phyloP scores from a whole-genome alignment of 2,329 filamentous ascomycete species.

The Fusarium tupiense region DNA sequence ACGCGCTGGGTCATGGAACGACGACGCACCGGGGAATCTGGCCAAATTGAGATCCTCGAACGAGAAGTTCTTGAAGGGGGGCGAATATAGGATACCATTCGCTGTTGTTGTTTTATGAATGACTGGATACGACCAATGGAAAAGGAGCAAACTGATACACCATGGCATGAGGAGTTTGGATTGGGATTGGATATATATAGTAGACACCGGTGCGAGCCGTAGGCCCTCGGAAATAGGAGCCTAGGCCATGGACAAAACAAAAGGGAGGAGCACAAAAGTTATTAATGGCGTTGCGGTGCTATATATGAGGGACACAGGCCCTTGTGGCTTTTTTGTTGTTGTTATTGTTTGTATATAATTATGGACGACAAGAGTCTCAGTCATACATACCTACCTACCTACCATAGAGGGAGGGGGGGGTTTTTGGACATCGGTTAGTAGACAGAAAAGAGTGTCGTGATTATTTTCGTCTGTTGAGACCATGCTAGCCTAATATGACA shows the following conservation, averaged over 20 bases:
- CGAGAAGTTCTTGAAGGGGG: constrained; percentile 70
- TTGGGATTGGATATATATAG: constrained; percentile 29
- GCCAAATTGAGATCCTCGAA: constrained; percentile 71
- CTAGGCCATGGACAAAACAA: neutral
- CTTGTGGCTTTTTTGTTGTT: constrained; percentile 2
- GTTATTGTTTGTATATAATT: constrained; percentile 7
- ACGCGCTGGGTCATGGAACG: constrained; percentile 76
- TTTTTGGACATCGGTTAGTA: too few species aligned
- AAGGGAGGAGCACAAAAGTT: constrained; percentile 24
- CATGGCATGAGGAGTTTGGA: constrained; percentile 28
- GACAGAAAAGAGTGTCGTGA: too few species aligned
- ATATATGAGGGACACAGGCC: constrained; percentile 4
- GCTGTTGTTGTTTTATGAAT: constrained; percentile 10
- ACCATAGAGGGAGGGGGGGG: too few species aligned
- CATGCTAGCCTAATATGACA: too few species aligned
- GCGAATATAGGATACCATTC: constrained; percentile 51
- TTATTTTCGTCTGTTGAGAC: too few species aligned
- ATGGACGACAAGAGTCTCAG: neutral
- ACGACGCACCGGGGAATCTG: constrained; percentile 71
- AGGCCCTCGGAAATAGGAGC: neutral
- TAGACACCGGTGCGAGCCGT: constrained; percentile 15
- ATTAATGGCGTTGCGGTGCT: constrained; percentile 23
- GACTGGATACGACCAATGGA: constrained; percentile 6
- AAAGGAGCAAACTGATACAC: constrained; percentile 13
- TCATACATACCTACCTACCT: neutral